These are phyloP conservation scores for Trebouxia sp. DNA, from an alignment of 139 green algal genomes.

Conservation along the genomic window DNA sequence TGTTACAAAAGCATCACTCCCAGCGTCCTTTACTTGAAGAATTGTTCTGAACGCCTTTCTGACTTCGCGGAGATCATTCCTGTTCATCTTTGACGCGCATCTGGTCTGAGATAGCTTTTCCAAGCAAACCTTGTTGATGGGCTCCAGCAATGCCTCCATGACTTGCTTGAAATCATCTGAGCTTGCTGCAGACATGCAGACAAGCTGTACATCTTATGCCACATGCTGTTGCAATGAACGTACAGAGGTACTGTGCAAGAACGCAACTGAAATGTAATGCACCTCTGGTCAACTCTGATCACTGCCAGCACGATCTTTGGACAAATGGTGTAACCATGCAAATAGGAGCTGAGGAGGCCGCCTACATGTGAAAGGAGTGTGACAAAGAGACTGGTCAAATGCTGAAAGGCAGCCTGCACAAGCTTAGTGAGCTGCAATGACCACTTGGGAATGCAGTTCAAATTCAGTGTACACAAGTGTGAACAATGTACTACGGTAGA, in stretches of 20 bases:
- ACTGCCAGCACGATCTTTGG: too few species aligned
- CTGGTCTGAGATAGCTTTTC: conserved; percentile 24
- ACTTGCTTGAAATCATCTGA: conserved; percentile 27
- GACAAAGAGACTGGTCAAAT: background rate
- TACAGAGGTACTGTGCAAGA: conserved; percentile 11
- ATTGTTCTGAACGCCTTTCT: conserved; percentile 24
- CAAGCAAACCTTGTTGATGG: conserved; percentile 25
- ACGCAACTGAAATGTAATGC: too few species aligned
- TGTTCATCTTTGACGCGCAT: conserved; percentile 23
- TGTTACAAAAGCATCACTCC: conserved; percentile 11
- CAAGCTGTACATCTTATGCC: conserved; percentile 21
- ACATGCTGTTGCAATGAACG: conserved; percentile 23
- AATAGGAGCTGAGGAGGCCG: too few species aligned
- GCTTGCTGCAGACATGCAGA: conserved; percentile 19
- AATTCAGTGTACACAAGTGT: too few species aligned
- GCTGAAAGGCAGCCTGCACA: background rate
- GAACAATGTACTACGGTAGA: too few species aligned
- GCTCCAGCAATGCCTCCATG: conserved; percentile 20
- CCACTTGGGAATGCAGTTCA: too few species aligned
- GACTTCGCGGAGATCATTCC: conserved; percentile 19
- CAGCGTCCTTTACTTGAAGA: conserved; percentile 12
- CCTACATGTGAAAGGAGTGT: background rate
- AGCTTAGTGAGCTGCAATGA: too few species aligned
- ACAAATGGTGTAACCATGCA: too few species aligned
- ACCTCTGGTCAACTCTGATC: too few species aligned